Conservation (phyloP, 2,329 filamentous ascomycete species). For the Talaromyces sp. region DNA sequence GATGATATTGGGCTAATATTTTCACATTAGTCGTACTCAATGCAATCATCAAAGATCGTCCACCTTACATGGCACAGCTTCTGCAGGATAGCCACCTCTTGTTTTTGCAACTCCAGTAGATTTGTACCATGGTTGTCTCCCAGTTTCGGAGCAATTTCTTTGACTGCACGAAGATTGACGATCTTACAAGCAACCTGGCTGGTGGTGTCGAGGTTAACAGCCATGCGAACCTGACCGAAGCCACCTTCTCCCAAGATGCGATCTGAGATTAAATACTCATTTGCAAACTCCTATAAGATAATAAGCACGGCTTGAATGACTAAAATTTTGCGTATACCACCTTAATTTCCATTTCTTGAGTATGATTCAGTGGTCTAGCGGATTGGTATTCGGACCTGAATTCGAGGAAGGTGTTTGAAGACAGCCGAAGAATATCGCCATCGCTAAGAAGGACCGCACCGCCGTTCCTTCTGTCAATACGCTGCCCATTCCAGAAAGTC, state of each 20-base stretch:
- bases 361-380: slow-evolving; percentile 10
- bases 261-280: slow-evolving; percentile 35
- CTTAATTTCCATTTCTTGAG: slow-evolving; percentile 35
- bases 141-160: neutral
- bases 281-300: slow-evolving; percentile 1
- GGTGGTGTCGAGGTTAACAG: slow-evolving; percentile 30
- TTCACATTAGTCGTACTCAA: neutral
- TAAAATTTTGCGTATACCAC: slow-evolving; percentile 21
- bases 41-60: slow-evolving; percentile 5
- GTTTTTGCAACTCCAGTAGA: slow-evolving; percentile 28
- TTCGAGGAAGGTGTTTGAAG: slow-evolving; percentile 23
- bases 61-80: slow-evolving; percentile 51
- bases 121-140: neutral
- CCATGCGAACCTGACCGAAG: slow-evolving; percentile 45
- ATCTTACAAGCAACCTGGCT: slow-evolving; percentile 48
- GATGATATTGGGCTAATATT: slow-evolving; percentile 56
- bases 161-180: slow-evolving; percentile 33
- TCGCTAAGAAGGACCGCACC: slow-evolving; percentile 36
- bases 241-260: slow-evolving; percentile 43
- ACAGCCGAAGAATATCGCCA: slow-evolving; percentile 36
- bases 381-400: slow-evolving; percentile 20
- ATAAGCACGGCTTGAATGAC: neutral
- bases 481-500: slow-evolving; percentile 37
- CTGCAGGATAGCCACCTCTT: slow-evolving; percentile 48
- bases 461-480: slow-evolving; percentile 32